Evolutionary conservation across 2,329 filamentous ascomycete genomes (phyloP), one percentile per base, ranked within the genome.

Genomic region (Zalaria obscura): DNA sequence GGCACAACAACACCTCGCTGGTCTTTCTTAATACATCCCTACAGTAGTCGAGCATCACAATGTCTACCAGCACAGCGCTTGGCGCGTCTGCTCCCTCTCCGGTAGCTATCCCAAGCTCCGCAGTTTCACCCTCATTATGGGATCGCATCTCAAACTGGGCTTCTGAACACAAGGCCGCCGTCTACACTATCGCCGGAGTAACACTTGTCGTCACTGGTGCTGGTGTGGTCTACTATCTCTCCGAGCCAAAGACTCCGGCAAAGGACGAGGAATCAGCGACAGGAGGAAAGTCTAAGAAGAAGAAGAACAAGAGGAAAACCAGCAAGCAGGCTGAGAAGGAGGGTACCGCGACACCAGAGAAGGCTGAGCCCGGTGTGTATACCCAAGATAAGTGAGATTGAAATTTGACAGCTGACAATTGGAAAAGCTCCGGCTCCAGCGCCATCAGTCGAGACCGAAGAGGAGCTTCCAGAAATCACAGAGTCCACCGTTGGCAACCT

Each of bases 171-270:
- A 96, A 95, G 70, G 83, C 85, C 38, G 75, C 89, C 41, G 88
- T 93, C 48, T 98, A 95, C 66, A 95, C 91, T 51, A 85, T 96
- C 65, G 91, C 89, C 42, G 91, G 91, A 56, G 83, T 94, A 45
- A 89, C 89, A 41, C 75, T 94, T 38, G 86, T 95, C 35, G 83
- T 93, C 43, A 91, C 86, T 9, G 85, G 84, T 47, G 89, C 88
- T 29, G 89, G 91, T 52, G 84, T 85, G 35, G 81, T 93, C 57
- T 98, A 96, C 70, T 96, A 95, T 64, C 70, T 94, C 51, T 67
- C 69, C 41, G 64, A 82, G 54, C 65, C 68, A 32, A 64, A 59
- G 48, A 63, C 65, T 48, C 60, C 57, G 33, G 53, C 65, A 40
- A 53, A 58, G 38, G 52, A 59, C 38, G 52, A 38, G 51, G 61